These are phyloP conservation scores for Aspergillus sp. DNA, from an alignment of 2,329 filamentous ascomycete genomes.

Conservation along the genomic window DNA sequence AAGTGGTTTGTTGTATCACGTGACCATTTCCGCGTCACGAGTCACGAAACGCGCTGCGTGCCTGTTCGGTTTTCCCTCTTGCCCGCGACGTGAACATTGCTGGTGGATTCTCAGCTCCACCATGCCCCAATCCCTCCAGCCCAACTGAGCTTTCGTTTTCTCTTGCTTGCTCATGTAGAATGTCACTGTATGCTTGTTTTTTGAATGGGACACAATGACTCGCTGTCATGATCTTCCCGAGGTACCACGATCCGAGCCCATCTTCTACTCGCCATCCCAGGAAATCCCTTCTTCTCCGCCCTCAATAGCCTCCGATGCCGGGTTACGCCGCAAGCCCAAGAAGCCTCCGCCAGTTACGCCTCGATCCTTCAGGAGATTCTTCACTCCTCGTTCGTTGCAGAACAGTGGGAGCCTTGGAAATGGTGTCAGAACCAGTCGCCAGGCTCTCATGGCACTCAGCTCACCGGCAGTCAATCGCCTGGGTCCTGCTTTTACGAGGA, in stretches of 20 bases:
- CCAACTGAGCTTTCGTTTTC: slow-evolving; percentile 4
- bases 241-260: slow-evolving; percentile 36
- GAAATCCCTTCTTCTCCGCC: slow-evolving; percentile 45
- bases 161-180: slow-evolving; percentile 17
- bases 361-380: slow-evolving; percentile 52
- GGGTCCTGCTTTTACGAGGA: slow-evolving; percentile 42
- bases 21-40: slow-evolving; percentile 26
- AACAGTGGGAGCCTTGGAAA: slow-evolving; percentile 34
- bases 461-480: slow-evolving; percentile 44
- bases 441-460: slow-evolving; percentile 46
- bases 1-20: slow-evolving; percentile 17
- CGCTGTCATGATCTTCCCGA: slow-evolving; percentile 32
- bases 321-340: slow-evolving; percentile 38
- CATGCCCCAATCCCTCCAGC: slow-evolving; percentile 17
- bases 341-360: slow-evolving; percentile 51
- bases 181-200: slow-evolving; percentile 21
- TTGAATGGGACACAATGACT: slow-evolving; percentile 31
- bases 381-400: slow-evolving; percentile 49
- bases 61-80: not conserved
- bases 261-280: slow-evolving; percentile 31
- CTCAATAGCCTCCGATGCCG: slow-evolving; percentile 40
- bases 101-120: slow-evolving; percentile 21
- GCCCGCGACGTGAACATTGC: slow-evolving; percentile 18
- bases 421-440: slow-evolving; percentile 42
- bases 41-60: slow-evolving; percentile 24